Evolutionary conservation across 2,329 filamentous ascomycete species (phyloP).

Genomic region (Penicillium olsonii): DNA sequence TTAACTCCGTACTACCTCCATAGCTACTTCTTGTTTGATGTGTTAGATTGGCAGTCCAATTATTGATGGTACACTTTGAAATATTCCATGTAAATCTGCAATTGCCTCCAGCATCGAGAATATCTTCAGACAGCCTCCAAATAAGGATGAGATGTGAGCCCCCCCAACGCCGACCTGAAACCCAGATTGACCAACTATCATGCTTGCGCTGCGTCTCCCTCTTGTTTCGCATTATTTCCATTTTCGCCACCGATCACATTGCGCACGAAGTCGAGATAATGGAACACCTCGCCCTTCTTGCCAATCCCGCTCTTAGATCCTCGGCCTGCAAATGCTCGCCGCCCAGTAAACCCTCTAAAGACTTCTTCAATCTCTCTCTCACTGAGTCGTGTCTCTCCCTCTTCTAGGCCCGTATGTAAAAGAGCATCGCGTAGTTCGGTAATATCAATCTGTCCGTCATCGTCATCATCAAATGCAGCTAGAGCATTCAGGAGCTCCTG

Average conservation of each 20-base stretch:
- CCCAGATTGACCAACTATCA: constrained; percentile 12
- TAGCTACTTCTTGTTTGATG: background rate
- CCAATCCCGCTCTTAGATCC: constrained; percentile 46
- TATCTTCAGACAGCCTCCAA: constrained; percentile 1
- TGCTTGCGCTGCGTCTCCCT: constrained; percentile 15
- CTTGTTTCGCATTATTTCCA: constrained; percentile 27
- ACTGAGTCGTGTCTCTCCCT: constrained; percentile 64
- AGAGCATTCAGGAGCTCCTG: constrained; percentile 86
- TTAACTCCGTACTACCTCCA: constrained; percentile 2
- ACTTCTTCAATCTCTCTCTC: constrained; percentile 80
- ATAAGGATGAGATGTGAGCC: no score
- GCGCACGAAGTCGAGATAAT: constrained; percentile 88
- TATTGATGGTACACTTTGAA: background rate
- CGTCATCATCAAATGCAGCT: constrained; percentile 92
- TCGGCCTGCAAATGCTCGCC: constrained; percentile 73
- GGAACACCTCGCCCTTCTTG: constrained; percentile 83
- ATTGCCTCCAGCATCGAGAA: background rate
- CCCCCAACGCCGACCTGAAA: constrained; percentile 16
- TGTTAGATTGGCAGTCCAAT: background rate
- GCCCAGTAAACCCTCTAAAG: constrained; percentile 81
- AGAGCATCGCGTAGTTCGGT: constrained; percentile 79
- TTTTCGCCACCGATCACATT: constrained; percentile 60
- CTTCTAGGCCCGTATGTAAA: constrained; percentile 76
- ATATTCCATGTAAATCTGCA: background rate
- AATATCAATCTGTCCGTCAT: constrained; percentile 88